phyloP scores from a whole-genome alignment of 2,329 filamentous ascomycete genomes.

The Diplocarpon rosae region DNA sequence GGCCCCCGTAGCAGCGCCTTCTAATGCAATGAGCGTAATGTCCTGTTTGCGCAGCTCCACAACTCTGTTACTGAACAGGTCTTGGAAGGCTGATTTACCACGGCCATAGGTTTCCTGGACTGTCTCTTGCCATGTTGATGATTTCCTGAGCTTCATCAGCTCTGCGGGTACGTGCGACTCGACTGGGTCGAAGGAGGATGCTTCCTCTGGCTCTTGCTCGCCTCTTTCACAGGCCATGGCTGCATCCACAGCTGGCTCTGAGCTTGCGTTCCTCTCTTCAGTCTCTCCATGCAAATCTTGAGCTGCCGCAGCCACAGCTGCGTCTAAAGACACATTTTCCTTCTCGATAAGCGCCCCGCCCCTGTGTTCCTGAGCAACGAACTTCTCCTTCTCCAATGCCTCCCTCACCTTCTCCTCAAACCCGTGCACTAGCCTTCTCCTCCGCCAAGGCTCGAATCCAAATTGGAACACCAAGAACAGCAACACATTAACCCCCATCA shows the following conservation, averaged over 20 bases:
- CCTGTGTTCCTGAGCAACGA: conserved; percentile 7
- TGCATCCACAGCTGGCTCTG: conserved; percentile 19
- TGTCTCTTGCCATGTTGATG: conserved; percentile 36
- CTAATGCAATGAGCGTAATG: conserved; percentile 55
- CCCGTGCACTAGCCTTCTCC: conserved; percentile 67
- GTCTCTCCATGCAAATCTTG: conserved; percentile 18
- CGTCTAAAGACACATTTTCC: conserved; percentile 16
- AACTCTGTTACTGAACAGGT: conserved; percentile 55
- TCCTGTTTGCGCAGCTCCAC: conserved; percentile 58
- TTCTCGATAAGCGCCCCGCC: neutral
- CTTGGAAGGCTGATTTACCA: conserved; percentile 34
- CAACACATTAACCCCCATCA: conserved; percentile 94
- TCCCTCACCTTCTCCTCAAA: conserved; percentile 68
- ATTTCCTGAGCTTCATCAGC: conserved; percentile 11
- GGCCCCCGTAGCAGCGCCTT: conserved; percentile 57
- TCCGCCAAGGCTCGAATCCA: conserved; percentile 85
- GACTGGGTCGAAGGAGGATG: conserved; percentile 13
- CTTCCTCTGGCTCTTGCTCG: conserved; percentile 9
- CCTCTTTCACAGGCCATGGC: conserved; percentile 15
- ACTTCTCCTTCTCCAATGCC: conserved; percentile 38
- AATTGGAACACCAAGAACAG: conserved; percentile 80
- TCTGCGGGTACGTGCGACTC: conserved; percentile 15
- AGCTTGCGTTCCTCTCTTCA: neutral
- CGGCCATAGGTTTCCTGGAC: conserved; percentile 21
- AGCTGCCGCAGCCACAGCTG: conserved; percentile 16